Evolutionary conservation across 2,329 filamentous ascomycete species (phyloP), one percentile per base, ranked within the genome.

Genomic region (Cercospora sojina): DNA sequence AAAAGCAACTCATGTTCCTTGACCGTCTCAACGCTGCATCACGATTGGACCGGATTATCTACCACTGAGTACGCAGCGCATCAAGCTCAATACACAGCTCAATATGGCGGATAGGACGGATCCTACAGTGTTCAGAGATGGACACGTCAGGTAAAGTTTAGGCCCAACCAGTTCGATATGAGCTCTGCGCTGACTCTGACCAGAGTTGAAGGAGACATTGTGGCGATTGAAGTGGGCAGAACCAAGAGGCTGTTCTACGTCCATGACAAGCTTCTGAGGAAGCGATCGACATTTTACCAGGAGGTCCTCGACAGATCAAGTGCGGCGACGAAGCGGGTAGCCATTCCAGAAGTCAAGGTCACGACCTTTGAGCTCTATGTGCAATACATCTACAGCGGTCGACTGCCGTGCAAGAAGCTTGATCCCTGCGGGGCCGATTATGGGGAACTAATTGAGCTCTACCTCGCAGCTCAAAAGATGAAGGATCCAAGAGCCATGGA

Each of bases 311-410:
- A n/a, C n/a, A n/a, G n/a, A n/a, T n/a, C n/a, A n/a, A n/a, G n/a
- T n/a, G n/a, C n/a, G n/a, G n/a, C n/a, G n/a, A n/a, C n/a, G n/a
- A n/a, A n/a, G n/a, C n/a, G n/a, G n/a, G n/a, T n/a, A n/a, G n/a
- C n/a, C n/a, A n/a, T n/a, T n/a, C n/a, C n/a, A n/a, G n/a, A n/a
- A n/a, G 31, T 53, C 16, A 4, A 31, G 12, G 31, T 32, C 12
- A 8, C 27, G 18, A 38, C 18, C 9, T 64, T 59, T 18, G 62
- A 49, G 1, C 20, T 59, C 43, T 64, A 64, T 35, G 18, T 59
- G 8, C 62, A 59, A 20, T 64, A 51, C 18, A 59, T 64, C n/a
- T 64, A 59, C 29, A 64, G 25, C 10, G 29, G 56, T n/a, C 9
- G 12, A 3, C n/a, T 41, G 8, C 57, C 57, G 3, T 20, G 3